Evolutionary conservation across 2,329 filamentous ascomycete genomes (phyloP), one percentile per base, ranked within the genome.

Genomic region (Cercospora sp.): DNA sequence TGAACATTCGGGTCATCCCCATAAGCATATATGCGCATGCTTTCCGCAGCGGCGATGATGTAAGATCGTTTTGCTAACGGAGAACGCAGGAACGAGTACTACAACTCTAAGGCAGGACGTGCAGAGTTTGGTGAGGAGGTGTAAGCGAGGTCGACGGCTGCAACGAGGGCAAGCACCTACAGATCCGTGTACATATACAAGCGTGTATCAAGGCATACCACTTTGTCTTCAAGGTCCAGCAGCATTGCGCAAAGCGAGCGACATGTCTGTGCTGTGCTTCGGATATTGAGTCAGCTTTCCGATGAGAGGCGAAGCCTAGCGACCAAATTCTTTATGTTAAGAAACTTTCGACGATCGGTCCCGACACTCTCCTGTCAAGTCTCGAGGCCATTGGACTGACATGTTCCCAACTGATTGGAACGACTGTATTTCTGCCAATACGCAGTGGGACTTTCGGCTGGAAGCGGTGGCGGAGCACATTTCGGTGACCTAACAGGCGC

Each of bases 31-130:
- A 51, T 45, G 26, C 26, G 36, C n/a, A 20, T 20, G 60, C 60
- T 6, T 20, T 12, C 5, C 55, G 28, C 16, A 16, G 30, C n/a
- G n/a, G 20, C 28, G 5, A 12, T 8, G 48, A 7, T 23, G 30
- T 16, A 4, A 28, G 55, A 67, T 42, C 26, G 63, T 58, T 13
- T 64, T 65, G 31, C 48, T 71, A 57, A 69, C 53, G 20, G 20
- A 7, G 7, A 72, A 57, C 48, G 58, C 70, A 93, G 91, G 82
- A 93, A 93, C 84, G 86, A 93, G 79, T 93, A 91, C 83, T 84
- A 92, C 77, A 92, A 93, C 86, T 92, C 90, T 75, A 93, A 93
- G 87, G 83, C 85, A 65, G 91, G 91, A 63, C 89, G 89, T 75
- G 80, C 83, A 42, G 81, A 86, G 75, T 84, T 81, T 70, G 81